Conservation (phyloP, 306 rosid species). For the Adenanthera pavonina region DNA sequence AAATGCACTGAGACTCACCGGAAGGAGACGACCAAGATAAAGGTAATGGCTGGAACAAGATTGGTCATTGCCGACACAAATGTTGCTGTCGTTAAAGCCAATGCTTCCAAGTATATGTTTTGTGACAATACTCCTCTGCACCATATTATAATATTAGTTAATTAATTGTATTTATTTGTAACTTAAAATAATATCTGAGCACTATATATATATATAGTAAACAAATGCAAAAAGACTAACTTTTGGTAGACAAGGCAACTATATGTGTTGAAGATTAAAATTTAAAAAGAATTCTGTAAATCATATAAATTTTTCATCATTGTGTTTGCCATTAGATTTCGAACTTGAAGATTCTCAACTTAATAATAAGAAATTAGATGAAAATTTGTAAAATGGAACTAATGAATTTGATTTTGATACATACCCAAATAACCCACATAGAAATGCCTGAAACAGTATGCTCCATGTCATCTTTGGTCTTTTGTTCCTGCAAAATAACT, state of each 20-base stretch:
- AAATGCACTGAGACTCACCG: slow-evolving; percentile 36
- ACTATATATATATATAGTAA: too few relatives aligned
- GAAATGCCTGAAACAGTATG: slow-evolving; percentile 62
- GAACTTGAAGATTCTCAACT: too few relatives aligned
- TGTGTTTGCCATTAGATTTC: too few relatives aligned
- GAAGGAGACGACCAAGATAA: slow-evolving; percentile 57
- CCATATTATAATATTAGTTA: background rate
- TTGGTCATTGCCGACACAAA: slow-evolving; percentile 67
- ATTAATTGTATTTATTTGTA: background rate
- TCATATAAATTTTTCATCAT: too few relatives aligned
- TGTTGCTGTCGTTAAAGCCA: slow-evolving; percentile 67
- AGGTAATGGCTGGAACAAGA: slow-evolving; percentile 71
- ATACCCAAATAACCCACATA: slow-evolving; percentile 83
- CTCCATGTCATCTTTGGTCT: slow-evolving; percentile 67
- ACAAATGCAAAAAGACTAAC: background rate
- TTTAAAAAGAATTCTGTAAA: too few relatives aligned
- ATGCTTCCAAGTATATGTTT: slow-evolving; percentile 57
- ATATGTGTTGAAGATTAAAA: too few relatives aligned
- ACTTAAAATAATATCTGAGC: background rate
- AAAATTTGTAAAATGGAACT: background rate
- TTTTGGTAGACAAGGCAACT: too few relatives aligned
- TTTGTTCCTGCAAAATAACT: slow-evolving; percentile 55
- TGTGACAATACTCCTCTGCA: slow-evolving; percentile 67
- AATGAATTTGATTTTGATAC: background rate
- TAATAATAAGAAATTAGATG: too few relatives aligned